Evolutionary conservation across 2,329 filamentous ascomycete genomes (phyloP).

Genomic region (Fusarium temperatum): DNA sequence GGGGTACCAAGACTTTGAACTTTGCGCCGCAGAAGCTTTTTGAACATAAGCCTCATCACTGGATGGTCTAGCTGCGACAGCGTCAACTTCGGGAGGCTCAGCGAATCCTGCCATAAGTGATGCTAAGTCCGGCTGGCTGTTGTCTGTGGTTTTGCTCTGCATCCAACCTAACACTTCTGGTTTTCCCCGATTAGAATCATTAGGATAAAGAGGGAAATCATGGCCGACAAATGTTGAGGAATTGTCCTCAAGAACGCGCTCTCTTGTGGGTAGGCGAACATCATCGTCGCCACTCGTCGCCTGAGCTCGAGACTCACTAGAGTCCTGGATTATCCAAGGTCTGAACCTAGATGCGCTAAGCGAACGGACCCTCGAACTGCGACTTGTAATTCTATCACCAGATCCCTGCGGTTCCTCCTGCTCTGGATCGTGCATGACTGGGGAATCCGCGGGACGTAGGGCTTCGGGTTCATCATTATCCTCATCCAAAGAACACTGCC

Average conservation of each 20-base stretch:
- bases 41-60: too few relatives aligned
- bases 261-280: not conserved
- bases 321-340: not conserved
- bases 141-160: accelerated
- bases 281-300: accelerated
- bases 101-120: accelerated
- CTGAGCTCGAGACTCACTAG: accelerated
- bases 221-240: accelerated
- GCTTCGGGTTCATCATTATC: not conserved
- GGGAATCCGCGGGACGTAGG: accelerated
- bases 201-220: accelerated
- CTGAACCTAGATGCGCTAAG: accelerated
- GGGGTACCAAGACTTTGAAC: too few relatives aligned
- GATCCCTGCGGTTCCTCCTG: accelerated
- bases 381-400: not conserved
- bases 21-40: too few relatives aligned
- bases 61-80: accelerated
- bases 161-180: too few relatives aligned
- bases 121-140: accelerated
- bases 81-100: too few relatives aligned
- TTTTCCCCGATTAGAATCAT: too few relatives aligned
- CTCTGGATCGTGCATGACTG: not conserved
- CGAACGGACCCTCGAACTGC: not conserved
- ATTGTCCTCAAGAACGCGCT: accelerated
- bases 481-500: not conserved